Percentiles rank a stretch among this genome's conserved stretches.
Conservation (phyloP, 2,329 filamentous ascomycete species). For the Ophiosphaerella herpotricha region DNA sequence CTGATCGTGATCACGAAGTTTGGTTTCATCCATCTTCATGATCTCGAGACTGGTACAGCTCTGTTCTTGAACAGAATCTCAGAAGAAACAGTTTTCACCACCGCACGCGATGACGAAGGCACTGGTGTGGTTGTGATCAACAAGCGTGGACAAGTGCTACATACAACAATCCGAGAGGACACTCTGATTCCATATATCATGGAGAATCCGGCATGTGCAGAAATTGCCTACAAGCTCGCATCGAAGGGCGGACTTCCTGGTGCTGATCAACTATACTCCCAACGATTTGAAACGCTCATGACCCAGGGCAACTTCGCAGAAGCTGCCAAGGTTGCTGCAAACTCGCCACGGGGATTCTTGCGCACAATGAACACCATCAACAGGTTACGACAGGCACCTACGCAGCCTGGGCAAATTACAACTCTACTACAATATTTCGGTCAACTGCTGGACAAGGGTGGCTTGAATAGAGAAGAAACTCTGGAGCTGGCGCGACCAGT, state of each 20-base stretch:
- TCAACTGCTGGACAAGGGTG: conserved; percentile 93
- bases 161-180: conserved; percentile 89
- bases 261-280: conserved; percentile 88
- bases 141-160: conserved; percentile 94
- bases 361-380: conserved; percentile 95
- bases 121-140: conserved; percentile 93
- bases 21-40: conserved; percentile 98
- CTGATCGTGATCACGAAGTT: conserved; percentile 99
- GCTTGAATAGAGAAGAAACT: conserved; percentile 89
- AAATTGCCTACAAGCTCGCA: conserved; percentile 93
- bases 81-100: conserved; percentile 98
- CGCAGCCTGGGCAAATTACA: conserved; percentile 83
- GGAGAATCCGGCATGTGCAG: conserved; percentile 91
- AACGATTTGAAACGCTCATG: conserved; percentile 90
- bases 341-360: conserved; percentile 93
- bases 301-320: conserved; percentile 78
- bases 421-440: conserved; percentile 97
- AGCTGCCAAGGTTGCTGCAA: conserved; percentile 93
- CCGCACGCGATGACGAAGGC: conserved; percentile 79
- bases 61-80: conserved; percentile 99
- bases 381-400: conserved; percentile 85
- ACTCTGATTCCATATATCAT: conserved; percentile 93
- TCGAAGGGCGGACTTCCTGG: conserved; percentile 92
- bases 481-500: conserved; percentile 92
- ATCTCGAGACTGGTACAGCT: conserved; percentile 90